A percentile compares a stretch with the other conserved stretches of the same genome.
These are phyloP conservation scores for Penicillium rolfsii DNA, from an alignment of 2,329 filamentous ascomycete species.

Conservation along the genomic window DNA sequence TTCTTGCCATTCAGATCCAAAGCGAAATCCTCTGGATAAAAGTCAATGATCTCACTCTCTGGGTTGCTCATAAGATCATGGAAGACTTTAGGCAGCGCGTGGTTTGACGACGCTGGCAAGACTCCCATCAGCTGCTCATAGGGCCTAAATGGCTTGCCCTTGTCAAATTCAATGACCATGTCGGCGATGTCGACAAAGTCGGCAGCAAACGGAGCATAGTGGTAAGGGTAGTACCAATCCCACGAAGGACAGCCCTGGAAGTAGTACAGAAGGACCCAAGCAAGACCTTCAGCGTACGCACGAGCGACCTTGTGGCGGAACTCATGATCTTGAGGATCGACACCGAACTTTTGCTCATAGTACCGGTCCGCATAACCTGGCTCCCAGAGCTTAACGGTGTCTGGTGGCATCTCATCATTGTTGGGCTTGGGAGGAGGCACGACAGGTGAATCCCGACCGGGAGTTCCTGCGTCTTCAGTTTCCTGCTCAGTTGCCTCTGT, in stretches of 20 bases:
- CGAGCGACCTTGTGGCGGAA: constrained; percentile 88
- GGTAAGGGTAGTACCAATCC: constrained; percentile 99
- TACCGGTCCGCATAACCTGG: constrained; percentile 93
- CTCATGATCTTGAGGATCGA: constrained; percentile 75
- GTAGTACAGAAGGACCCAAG: constrained; percentile 96
- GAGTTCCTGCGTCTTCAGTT: constrained; percentile 55
- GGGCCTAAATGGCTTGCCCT: constrained; percentile 82
- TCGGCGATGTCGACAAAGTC: constrained; percentile 85
- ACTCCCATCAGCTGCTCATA: constrained; percentile 99
- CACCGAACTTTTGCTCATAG: constrained; percentile 94
- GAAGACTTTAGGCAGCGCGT: constrained; percentile 86
- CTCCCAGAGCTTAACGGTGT: constrained; percentile 91
- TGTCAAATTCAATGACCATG: constrained; percentile 78
- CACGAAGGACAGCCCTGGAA: constrained; percentile 98
- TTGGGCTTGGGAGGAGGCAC: constrained; percentile 55
- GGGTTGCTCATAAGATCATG: constrained; percentile 86
- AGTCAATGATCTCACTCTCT: constrained; percentile 92
- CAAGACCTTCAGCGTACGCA: constrained; percentile 91
- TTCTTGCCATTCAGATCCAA: constrained; percentile 97
- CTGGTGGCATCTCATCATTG: constrained; percentile 67
- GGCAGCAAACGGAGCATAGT: constrained; percentile 95
- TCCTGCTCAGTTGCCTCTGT: constrained; percentile 49
- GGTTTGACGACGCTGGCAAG: constrained; percentile 86
- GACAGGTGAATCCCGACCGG: constrained; percentile 62
- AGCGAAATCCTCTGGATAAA: constrained; percentile 93